Conservation (phyloP, 192 early-diverging fungal species). For the Podila verticillata region DNA sequence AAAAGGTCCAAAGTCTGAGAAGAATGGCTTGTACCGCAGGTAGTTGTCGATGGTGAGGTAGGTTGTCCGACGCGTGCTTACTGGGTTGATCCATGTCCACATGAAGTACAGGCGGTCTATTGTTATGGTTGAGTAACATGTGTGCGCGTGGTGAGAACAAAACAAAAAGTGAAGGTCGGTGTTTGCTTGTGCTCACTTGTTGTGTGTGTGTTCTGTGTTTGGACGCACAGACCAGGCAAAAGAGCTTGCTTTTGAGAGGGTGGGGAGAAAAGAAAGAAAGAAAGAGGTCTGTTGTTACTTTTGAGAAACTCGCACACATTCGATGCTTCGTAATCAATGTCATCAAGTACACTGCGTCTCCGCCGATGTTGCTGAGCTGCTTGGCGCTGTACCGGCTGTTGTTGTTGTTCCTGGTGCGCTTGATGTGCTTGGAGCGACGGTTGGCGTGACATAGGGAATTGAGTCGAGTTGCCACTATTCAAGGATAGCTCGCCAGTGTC, state of each 20-base stretch:
- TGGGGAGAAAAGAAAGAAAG: not conserved
- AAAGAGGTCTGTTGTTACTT: constrained; percentile 13
- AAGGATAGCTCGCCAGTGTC: not conserved
- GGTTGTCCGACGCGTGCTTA: constrained; percentile 29
- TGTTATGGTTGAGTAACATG: not conserved
- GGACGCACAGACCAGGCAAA: not conserved
- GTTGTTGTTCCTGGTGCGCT: not conserved
- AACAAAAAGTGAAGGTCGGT: too few relatives aligned
- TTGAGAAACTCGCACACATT: constrained; percentile 42
- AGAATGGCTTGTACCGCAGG: constrained; percentile 71
- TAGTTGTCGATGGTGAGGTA: constrained; percentile 70
- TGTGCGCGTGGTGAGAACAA: not conserved
- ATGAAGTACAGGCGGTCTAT: constrained; percentile 73
- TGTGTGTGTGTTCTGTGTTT: too few relatives aligned
- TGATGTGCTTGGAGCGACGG: not conserved
- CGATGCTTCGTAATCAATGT: constrained; percentile 34
- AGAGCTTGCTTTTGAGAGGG: not conserved
- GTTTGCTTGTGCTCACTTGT: too few relatives aligned
- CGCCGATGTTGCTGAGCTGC: not conserved
- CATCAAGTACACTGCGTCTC: constrained; percentile 6
- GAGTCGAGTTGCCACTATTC: not conserved
- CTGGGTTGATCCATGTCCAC: constrained; percentile 52
- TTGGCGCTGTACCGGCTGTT: not conserved
- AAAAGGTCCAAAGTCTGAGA: constrained; percentile 74
- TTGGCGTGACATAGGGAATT: too few relatives aligned